A percentile compares a stretch with the other conserved stretches of the same genome.
Conservation (phyloP, 1,284 basidiomycete species). For the Rhodofomes roseus region DNA sequence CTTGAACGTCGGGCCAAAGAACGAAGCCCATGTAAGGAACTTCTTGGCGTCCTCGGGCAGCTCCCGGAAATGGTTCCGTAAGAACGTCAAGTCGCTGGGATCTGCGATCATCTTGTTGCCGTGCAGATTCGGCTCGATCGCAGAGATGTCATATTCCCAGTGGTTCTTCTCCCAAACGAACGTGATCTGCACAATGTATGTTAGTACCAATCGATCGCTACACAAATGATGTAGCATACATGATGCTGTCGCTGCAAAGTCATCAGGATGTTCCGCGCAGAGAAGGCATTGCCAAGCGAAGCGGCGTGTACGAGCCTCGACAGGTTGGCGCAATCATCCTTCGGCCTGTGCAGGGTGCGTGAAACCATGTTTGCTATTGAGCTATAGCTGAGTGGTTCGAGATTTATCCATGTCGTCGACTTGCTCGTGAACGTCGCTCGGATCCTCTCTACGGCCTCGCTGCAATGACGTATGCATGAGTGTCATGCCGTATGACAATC, state of each 20-base stretch:
- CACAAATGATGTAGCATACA: constrained; percentile 30
- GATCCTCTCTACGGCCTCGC: constrained; percentile 48
- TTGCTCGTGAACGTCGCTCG: constrained; percentile 52
- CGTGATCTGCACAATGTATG: constrained; percentile 40
- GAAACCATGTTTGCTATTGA: constrained; percentile 57
- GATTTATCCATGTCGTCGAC: constrained; percentile 60
- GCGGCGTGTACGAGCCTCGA: constrained; percentile 51
- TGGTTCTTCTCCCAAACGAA: constrained; percentile 59
- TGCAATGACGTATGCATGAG: constrained; percentile 5
- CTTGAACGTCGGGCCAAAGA: constrained; percentile 73
- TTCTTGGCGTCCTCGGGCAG: constrained; percentile 61
- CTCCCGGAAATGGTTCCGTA: constrained; percentile 54
- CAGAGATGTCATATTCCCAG: constrained; percentile 59
- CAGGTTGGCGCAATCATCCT: constrained; percentile 51
- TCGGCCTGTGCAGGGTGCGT: constrained; percentile 55
- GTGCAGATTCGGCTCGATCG: constrained; percentile 50
- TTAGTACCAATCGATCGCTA: constrained; percentile 5
- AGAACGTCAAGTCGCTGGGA: constrained; percentile 58
- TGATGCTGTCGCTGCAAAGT: constrained; percentile 56
- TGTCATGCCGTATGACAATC: not conserved
- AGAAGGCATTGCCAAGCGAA: constrained; percentile 67
- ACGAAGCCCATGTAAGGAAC: constrained; percentile 65
- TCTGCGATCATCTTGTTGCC: constrained; percentile 47
- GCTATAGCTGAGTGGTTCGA: constrained; percentile 53
- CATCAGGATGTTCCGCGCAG: constrained; percentile 54